These are phyloP conservation scores for Beauveria caledonica DNA, from an alignment of 2,329 filamentous ascomycete species.

Conservation along the genomic window DNA sequence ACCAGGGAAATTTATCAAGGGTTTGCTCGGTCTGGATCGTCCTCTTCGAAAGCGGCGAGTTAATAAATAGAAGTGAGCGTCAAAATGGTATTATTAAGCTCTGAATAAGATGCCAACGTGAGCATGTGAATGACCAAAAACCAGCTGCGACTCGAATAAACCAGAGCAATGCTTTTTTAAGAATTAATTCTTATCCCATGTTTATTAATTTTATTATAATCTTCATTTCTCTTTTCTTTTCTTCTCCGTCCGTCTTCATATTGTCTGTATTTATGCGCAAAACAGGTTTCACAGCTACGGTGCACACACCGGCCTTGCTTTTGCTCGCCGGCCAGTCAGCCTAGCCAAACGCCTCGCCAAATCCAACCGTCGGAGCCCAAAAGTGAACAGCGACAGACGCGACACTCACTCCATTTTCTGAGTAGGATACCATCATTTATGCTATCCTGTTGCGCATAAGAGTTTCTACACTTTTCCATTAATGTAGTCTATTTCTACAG, in stretches of 20 bases:
- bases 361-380: not conserved
- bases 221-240: too few species aligned
- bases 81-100: not conserved
- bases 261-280: not conserved
- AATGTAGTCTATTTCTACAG: too few species aligned
- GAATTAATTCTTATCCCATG: too few species aligned
- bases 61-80: not conserved
- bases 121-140: not conserved
- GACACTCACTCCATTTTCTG: not conserved
- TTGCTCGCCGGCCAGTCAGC: not conserved
- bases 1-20: too few species aligned
- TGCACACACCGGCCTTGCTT: not conserved
- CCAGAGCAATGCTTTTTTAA: not conserved
- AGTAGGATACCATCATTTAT: too few species aligned
- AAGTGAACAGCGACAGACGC: not conserved
- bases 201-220: too few species aligned
- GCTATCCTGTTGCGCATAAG: too few species aligned
- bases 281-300: not conserved
- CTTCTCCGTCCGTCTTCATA: not conserved
- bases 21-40: not conserved
- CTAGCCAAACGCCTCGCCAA: not conserved
- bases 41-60: not conserved
- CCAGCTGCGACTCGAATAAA: not conserved
- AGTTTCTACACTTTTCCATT: too few species aligned
- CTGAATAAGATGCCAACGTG: not conserved